Evolutionary conservation across 805 yeast genomes (phyloP), one percentile per base, ranked within the genome.

Genomic region (Lipomyces starkeyi): DNA sequence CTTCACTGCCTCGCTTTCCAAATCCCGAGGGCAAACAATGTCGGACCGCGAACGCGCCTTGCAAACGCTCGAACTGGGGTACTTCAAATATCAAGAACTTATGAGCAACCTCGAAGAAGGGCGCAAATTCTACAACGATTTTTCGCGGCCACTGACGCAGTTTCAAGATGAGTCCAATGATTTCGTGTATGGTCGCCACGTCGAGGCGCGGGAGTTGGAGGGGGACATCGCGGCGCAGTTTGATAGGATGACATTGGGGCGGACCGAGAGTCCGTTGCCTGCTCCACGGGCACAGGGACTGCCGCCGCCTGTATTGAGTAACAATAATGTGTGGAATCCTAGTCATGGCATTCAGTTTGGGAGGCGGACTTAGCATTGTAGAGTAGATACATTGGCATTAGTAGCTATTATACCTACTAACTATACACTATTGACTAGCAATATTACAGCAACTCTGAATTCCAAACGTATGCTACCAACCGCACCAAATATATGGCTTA

Each of bases 81-180:
- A 82, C 70, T 76, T 80, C 53, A 83, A 85, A 59, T 89, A 82
- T 73, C 77, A 82, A 35, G 91, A 89, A 73, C 82, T 91, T 1
- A 77, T 83, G 20, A 79, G 82, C 4, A 89, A 91, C 74, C 76
- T 91, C 34, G 83, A 83, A 37, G 90, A 89, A 73, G 97, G 97
- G 0, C 73, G 85, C 0, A 83, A 83, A 63, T 93, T 93, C 75
- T 93, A 93, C 79, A 82, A 82, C 52, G 89, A 88, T 63, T 85
- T 91, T 68, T 78, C 83, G 37, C 77, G 76, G 8, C 84, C 84
- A 62, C 82, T 86, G 5, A 78, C 80, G 35, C 77, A 73, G 2
- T 83, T 87, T 25, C 74, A 84, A 54, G 77, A 78, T 14, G 86
- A 84, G 54, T 83, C 88, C 70, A 86, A 85, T 68, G 78, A 80